phyloP scores from a whole-genome alignment of 2,329 filamentous ascomycete species.

The Chaetoscypha palmicola region DNA sequence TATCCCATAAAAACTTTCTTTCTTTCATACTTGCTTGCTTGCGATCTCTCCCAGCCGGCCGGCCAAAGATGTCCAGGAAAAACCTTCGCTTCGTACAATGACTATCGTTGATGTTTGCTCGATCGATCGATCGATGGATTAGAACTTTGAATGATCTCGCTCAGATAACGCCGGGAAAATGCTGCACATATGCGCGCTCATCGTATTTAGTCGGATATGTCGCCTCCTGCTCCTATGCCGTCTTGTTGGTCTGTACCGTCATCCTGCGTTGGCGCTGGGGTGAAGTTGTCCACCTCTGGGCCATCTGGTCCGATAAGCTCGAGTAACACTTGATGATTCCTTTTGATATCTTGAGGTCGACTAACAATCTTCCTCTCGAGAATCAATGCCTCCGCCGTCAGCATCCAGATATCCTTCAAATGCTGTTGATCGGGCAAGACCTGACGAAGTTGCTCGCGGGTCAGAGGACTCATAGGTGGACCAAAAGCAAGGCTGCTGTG shows the following conservation, averaged over 20 bases:
- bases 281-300: constrained; percentile 53
- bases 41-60: no score
- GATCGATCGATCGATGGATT: neutral
- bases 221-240: constrained; percentile 15
- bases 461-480: constrained; percentile 53
- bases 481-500: constrained; percentile 52
- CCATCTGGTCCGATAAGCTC: constrained; percentile 59
- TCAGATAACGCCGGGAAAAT: constrained; percentile 20
- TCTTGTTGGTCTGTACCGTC: constrained; percentile 18
- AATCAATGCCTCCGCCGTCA: constrained; percentile 56
- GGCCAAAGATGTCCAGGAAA: no score
- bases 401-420: constrained; percentile 55
- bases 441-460: constrained; percentile 42
- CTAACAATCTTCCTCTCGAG: constrained; percentile 52
- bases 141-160: neutral
- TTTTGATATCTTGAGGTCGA: constrained; percentile 52
- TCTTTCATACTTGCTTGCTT: no score
- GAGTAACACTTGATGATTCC: constrained; percentile 55
- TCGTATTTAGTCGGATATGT: constrained; percentile 20
- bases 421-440: constrained; percentile 50
- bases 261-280: constrained; percentile 11
- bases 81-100: neutral
- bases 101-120: neutral
- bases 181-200: constrained; percentile 8
- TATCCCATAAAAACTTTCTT: no score